Evolutionary conservation across 345 rosid genomes (phyloP).

Genomic region (Syzygium grande): DNA sequence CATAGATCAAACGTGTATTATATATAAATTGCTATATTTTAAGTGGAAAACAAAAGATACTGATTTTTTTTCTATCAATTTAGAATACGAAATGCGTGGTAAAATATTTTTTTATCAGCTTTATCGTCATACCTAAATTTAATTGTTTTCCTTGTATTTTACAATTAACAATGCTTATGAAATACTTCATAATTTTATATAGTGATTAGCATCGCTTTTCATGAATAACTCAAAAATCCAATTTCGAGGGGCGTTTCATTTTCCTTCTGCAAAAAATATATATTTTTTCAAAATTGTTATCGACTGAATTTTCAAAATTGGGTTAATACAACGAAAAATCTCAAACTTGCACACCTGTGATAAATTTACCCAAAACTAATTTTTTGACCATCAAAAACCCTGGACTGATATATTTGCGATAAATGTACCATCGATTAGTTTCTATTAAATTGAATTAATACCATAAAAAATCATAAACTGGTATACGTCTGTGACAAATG

Average conservation of each 20-base stretch:
- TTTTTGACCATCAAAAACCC: no score
- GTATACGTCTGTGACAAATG: no score
- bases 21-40: background rate
- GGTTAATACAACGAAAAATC: no score
- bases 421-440: no score
- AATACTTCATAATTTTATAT: background rate
- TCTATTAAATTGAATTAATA: no score
- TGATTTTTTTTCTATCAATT: background rate
- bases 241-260: background rate
- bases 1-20: background rate
- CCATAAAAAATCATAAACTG: no score
- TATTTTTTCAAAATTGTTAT: background rate
- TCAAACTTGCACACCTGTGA: no score
- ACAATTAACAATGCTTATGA: background rate
- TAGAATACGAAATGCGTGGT: fast-evolving
- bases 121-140: background rate
- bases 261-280: background rate
- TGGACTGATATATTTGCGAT: no score
- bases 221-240: background rate
- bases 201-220: background rate
- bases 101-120: background rate
- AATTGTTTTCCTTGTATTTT: fast-evolving
- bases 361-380: no score
- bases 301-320: background rate
- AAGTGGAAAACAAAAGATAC: background rate